phyloP scores from a whole-genome alignment of 2,329 filamentous ascomycete genomes.

The Zymoseptoria brevis region DNA sequence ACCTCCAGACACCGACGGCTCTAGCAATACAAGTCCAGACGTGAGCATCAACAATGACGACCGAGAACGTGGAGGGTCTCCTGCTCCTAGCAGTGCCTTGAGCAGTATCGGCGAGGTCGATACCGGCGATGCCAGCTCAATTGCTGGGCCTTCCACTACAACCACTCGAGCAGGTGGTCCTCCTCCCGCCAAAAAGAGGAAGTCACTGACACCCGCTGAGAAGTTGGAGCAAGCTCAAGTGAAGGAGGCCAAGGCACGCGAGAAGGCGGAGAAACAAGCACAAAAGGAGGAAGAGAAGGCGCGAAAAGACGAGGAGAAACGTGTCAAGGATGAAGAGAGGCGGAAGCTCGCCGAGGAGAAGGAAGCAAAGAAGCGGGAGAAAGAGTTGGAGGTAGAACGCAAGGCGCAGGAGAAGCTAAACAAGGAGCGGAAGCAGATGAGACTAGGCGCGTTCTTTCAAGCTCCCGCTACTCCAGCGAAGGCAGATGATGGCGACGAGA shows the following conservation, averaged over 20 bases:
- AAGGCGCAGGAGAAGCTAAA: conserved; percentile 26
- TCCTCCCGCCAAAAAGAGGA: conserved; percentile 36
- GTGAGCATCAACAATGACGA: conserved; percentile 11
- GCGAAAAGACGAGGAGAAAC: conserved; percentile 26
- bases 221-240: conserved; percentile 28
- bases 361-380: conserved; percentile 37
- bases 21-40: conserved; percentile 24
- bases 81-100: conserved; percentile 26
- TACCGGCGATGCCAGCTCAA: conserved; percentile 4
- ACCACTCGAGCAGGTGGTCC: conserved; percentile 7
- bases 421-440: conserved; percentile 27
- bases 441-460: conserved; percentile 39
- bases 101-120: conserved; percentile 25
- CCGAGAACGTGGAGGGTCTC: conserved; percentile 21
- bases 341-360: conserved; percentile 36
- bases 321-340: conserved; percentile 35
- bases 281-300: conserved; percentile 26
- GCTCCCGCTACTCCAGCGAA: conserved; percentile 30
- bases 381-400: conserved; percentile 25
- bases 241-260: conserved; percentile 22
- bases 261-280: conserved; percentile 25
- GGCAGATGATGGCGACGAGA: conserved; percentile 8
- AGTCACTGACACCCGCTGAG: conserved; percentile 37
- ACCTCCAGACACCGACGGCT: conserved; percentile 26
- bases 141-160: background rate